A percentile compares a stretch with the other conserved stretches of the same genome.
Conservation (phyloP, 306 rosid genomes). For the Canavalia gladiata region DNA sequence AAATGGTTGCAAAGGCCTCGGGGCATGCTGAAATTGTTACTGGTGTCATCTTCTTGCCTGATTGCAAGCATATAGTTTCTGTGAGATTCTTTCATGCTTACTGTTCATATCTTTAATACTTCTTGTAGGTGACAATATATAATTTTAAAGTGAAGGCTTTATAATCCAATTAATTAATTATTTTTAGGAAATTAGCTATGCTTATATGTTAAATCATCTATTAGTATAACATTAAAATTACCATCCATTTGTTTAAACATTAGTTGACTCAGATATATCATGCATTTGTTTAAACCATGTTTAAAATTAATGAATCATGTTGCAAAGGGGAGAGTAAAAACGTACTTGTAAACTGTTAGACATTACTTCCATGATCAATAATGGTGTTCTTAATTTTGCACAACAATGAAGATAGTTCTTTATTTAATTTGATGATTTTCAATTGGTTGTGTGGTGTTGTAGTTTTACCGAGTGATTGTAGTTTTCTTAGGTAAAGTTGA, state of each 20-base stretch:
- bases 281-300: slow-evolving; percentile 23
- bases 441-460: background rate
- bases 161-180: slow-evolving; percentile 21
- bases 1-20: slow-evolving; percentile 68
- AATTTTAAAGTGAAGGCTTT: slow-evolving; percentile 37
- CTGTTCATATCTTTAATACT: background rate
- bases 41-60: slow-evolving; percentile 82
- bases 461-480: background rate
- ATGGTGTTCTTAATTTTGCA: slow-evolving; percentile 3
- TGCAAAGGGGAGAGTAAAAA: slow-evolving; percentile 5
- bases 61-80: slow-evolving; percentile 78
- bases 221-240: slow-evolving; percentile 6
- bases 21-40: slow-evolving; percentile 88
- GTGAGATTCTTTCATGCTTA: slow-evolving; percentile 59
- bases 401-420: background rate
- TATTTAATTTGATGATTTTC: slow-evolving; percentile 23
- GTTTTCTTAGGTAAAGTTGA: background rate
- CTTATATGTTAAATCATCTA: slow-evolving; percentile 3
- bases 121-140: background rate
- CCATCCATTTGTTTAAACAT: background rate
- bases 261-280: background rate
- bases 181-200: slow-evolving; percentile 2
- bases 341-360: background rate
- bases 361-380: slow-evolving; percentile 25
- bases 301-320: background rate